phyloP scores from a whole-genome alignment of 1,284 basidiomycete species.

The Ustilago sp. region DNA sequence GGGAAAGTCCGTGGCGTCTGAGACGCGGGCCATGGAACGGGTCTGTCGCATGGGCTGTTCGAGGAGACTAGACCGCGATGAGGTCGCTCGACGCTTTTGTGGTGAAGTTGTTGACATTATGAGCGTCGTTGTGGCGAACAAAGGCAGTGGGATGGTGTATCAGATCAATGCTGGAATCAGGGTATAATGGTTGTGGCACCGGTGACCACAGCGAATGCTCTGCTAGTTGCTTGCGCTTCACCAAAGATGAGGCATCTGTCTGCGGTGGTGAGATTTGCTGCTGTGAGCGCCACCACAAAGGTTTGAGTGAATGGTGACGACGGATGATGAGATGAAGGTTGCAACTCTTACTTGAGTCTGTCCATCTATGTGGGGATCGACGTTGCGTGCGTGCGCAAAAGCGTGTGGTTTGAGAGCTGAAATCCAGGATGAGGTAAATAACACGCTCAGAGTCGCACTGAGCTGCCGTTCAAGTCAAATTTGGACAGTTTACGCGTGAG shows the following conservation, averaged over 20 bases:
- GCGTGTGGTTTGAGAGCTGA: neutral
- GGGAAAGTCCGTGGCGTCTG: conserved; percentile 21
- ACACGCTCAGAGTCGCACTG: neutral
- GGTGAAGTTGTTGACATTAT: conserved; percentile 47
- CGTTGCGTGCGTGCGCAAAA: conserved; percentile 9
- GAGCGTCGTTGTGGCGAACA: neutral
- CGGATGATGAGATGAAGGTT: conserved; percentile 15
- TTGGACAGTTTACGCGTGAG: conserved; percentile 10
- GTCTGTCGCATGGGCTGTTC: conserved; percentile 49
- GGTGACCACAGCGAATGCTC: neutral
- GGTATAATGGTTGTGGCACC: neutral
- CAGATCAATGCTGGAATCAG: neutral
- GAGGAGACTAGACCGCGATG: conserved; percentile 18
- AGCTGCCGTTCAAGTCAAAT: neutral
- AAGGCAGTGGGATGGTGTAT: neutral
- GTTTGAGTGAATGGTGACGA: neutral
- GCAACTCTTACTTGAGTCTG: neutral
- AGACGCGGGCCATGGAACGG: conserved; percentile 47
- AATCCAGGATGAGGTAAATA: neutral
- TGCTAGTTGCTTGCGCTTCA: conserved; percentile 2
- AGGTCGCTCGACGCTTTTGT: conserved; percentile 36
- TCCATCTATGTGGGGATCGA: conserved; percentile 15
- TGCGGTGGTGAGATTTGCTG: neutral
- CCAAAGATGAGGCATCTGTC: neutral
- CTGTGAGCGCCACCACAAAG: neutral